A percentile compares a stretch with the other conserved stretches of the same genome.
Conservation (phyloP, 2,329 filamentous ascomycete species). For the Metarhizium sp. region DNA sequence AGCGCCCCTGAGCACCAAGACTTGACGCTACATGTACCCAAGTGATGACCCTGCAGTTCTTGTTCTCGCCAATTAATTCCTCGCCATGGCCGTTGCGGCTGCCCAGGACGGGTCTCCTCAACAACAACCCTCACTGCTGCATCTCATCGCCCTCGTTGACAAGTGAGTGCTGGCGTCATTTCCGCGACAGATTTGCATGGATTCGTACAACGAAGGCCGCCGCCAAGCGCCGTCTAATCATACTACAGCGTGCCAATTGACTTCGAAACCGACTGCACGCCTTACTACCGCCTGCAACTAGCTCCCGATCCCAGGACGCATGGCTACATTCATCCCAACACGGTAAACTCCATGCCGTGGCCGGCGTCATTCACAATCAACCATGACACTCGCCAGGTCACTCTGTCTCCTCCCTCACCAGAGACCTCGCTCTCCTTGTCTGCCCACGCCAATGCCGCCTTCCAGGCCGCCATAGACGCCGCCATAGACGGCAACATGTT, state of each 20-base stretch:
- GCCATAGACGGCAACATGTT: conserved; percentile 28
- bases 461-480: conserved; percentile 29
- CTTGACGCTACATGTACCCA: too few species aligned
- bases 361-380: conserved; percentile 28
- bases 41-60: too few species aligned
- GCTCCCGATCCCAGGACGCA: conserved; percentile 35
- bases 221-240: conserved; percentile 4
- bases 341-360: conserved; percentile 38
- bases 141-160: conserved; percentile 31
- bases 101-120: not conserved
- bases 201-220: not conserved
- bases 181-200: not conserved
- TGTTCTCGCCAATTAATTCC: not conserved
- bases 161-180: conserved; percentile 25
- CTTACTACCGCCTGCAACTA: conserved; percentile 37
- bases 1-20: too few species aligned
- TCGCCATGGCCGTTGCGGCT: not conserved
- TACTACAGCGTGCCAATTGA: conserved; percentile 35
- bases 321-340: conserved; percentile 38
- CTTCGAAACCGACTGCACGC: conserved; percentile 25
- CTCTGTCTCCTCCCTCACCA: conserved; percentile 17
- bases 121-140: conserved; percentile 15
- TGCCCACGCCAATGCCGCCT: conserved; percentile 25
- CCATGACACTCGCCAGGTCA: conserved; percentile 22
- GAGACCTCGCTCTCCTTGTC: conserved; percentile 16